Evolutionary conservation across 768 basidiomycete species (phyloP).

Genomic region (Strobilomyces dryophilus): DNA sequence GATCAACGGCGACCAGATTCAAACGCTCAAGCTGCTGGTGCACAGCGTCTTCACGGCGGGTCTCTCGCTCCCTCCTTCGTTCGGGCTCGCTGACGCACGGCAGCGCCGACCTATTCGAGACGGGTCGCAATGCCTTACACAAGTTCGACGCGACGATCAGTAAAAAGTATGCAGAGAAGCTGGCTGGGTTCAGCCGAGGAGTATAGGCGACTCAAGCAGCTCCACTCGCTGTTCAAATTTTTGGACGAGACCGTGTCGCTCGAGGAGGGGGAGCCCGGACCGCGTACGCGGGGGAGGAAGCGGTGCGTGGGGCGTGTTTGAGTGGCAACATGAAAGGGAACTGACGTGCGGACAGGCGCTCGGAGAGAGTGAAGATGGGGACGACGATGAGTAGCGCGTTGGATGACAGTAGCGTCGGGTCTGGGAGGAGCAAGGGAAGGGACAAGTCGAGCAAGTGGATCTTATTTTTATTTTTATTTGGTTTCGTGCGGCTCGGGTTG

Average conservation of each 20-base stretch:
- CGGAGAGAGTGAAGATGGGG: slow-evolving; percentile 50
- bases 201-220: slow-evolving; percentile 56
- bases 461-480: no score
- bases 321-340: no score
- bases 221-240: slow-evolving; percentile 64
- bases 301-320: slow-evolving; percentile 31
- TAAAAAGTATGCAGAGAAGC: slow-evolving; percentile 69
- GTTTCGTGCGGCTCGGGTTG: no score
- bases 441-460: slow-evolving; percentile 40
- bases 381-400: slow-evolving; percentile 39
- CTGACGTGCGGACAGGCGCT: slow-evolving; percentile 41
- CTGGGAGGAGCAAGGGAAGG: slow-evolving; percentile 17
- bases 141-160: slow-evolving; percentile 63
- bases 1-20: slow-evolving; percentile 66
- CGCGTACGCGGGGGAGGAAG: slow-evolving; percentile 41
- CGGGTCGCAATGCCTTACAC: slow-evolving; percentile 56
- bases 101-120: no score
- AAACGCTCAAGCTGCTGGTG: slow-evolving; percentile 56
- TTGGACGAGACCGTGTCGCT: slow-evolving; percentile 68
- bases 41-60: slow-evolving; percentile 31
- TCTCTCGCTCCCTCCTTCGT: neutral
- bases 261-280: slow-evolving; percentile 44
- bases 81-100: no score
- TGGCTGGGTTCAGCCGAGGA: slow-evolving; percentile 63
- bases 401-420: slow-evolving; percentile 30